Evolutionary conservation across 2,329 filamentous ascomycete genomes (phyloP).

Genomic region (Exophiala spinifera): DNA sequence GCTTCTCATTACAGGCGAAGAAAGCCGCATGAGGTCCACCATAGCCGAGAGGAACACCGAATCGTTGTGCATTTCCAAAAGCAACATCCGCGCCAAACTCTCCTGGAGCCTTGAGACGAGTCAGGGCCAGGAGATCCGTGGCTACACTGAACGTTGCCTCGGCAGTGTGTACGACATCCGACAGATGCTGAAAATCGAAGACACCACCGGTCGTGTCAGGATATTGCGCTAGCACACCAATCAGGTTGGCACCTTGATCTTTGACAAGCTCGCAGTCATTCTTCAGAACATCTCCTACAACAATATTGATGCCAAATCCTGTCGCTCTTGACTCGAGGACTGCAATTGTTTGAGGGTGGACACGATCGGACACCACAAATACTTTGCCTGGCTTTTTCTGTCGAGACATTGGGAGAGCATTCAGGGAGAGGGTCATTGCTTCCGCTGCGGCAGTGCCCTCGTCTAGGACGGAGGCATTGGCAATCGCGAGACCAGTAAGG

Average conservation of each 20-base stretch:
- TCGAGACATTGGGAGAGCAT: constrained; percentile 66
- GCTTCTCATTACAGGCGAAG: constrained; percentile 85
- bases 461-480: constrained; percentile 87
- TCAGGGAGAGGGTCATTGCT: constrained; percentile 90
- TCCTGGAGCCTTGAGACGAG: constrained; percentile 80
- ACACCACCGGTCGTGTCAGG: constrained; percentile 84
- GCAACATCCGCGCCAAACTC: constrained; percentile 95
- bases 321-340: constrained; percentile 82
- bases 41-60: constrained; percentile 87
- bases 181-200: constrained; percentile 69
- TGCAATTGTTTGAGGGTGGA: constrained; percentile 81
- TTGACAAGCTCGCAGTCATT: constrained; percentile 64
- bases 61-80: constrained; percentile 86
- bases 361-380: constrained; percentile 76
- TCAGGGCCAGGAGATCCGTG: constrained; percentile 84
- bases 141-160: constrained; percentile 81
- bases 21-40: constrained; percentile 96
- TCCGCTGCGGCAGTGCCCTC: constrained; percentile 91
- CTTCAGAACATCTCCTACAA: constrained; percentile 67
- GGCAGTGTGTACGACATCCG: constrained; percentile 71
- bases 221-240: constrained; percentile 93
- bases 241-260: constrained; percentile 72
- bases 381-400: constrained; percentile 74
- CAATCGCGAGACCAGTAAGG: constrained; percentile 78
- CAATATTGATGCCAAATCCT: constrained; percentile 83